These are phyloP conservation scores for Coemansia sp. DNA, from an alignment of 192 early-diverging fungal genomes.

Conservation along the genomic window DNA sequence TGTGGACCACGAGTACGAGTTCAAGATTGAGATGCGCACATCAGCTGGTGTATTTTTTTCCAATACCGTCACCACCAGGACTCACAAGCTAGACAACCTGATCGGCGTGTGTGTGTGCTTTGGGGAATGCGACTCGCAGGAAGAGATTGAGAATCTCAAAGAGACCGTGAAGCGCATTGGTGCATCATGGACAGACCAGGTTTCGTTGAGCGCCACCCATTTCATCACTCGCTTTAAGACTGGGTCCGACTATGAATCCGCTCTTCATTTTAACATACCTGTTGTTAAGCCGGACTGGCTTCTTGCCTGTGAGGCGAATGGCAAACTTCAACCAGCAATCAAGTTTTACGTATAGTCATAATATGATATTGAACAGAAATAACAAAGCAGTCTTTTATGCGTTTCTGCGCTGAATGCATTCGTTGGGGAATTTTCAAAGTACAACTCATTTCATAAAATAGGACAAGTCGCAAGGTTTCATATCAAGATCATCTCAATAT, in stretches of 20 bases:
- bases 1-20: conserved; percentile 86
- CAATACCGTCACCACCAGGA: conserved; percentile 73
- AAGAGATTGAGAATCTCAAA: conserved; percentile 75
- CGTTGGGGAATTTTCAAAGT: too few relatives aligned
- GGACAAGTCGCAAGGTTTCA: too few relatives aligned
- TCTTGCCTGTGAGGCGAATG: conserved; percentile 83
- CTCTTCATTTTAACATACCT: conserved; percentile 88
- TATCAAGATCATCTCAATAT: too few relatives aligned
- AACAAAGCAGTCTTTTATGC: too few relatives aligned
- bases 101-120: conserved; percentile 97
- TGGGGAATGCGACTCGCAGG: conserved; percentile 80
- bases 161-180: conserved; percentile 78
- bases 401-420: too few relatives aligned
- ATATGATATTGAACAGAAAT: too few relatives aligned
- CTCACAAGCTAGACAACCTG: conserved; percentile 94
- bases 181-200: conserved; percentile 81
- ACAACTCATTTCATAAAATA: too few relatives aligned
- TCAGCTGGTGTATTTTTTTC: conserved; percentile 83
- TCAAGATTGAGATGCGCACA: conserved; percentile 88
- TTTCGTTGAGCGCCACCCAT: conserved; percentile 90
- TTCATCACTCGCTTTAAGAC: conserved; percentile 81
- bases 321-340: conserved; percentile 79
- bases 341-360: conserved; percentile 38
- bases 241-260: conserved; percentile 85
- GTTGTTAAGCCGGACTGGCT: conserved; percentile 96